phyloP scores from a whole-genome alignment of 441 rosid species.

The Euphorbia neoarborescens region DNA sequence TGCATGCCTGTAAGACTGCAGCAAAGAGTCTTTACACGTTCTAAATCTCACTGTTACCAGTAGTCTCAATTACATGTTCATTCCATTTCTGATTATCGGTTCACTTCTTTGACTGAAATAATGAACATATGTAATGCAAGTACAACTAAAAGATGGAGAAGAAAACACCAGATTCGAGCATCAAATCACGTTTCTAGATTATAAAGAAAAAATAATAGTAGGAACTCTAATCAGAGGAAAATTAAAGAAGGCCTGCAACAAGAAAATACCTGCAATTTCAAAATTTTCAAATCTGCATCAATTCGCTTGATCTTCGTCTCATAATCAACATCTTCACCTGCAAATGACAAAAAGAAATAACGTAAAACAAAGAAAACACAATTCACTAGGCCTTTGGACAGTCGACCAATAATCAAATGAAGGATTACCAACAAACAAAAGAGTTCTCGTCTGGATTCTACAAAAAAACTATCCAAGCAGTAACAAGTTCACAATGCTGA shows the following conservation, averaged over 20 bases:
- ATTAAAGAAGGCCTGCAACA: not conserved
- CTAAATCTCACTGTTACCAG: not conserved
- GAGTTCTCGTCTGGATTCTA: not conserved
- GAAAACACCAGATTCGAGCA: not conserved
- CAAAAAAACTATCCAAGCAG: not conserved
- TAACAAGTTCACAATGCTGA: not conserved
- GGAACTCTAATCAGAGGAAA: not conserved
- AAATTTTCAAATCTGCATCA: slow-evolving; percentile 78
- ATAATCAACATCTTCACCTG: slow-evolving; percentile 44
- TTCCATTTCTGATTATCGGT: not conserved
- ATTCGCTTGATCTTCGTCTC: slow-evolving; percentile 51
- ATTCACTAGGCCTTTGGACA: not conserved
- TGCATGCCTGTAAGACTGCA: no score
- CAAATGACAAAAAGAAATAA: slow-evolving; percentile 10
- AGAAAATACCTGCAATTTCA: slow-evolving; percentile 69
- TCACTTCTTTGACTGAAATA: no score
- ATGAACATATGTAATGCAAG: not conserved
- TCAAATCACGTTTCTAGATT: not conserved
- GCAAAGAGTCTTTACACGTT: not conserved
- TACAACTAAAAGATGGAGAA: not conserved
- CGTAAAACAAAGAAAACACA: not conserved
- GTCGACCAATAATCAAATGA: not conserved
- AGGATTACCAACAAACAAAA: not conserved
- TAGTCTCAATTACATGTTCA: not conserved
- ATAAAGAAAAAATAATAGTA: not conserved